A percentile compares a stretch with the other conserved stretches of the same genome.
phyloP scores from a whole-genome alignment of 768 basidiomycete genomes.

The Agaricus subrufescens region DNA sequence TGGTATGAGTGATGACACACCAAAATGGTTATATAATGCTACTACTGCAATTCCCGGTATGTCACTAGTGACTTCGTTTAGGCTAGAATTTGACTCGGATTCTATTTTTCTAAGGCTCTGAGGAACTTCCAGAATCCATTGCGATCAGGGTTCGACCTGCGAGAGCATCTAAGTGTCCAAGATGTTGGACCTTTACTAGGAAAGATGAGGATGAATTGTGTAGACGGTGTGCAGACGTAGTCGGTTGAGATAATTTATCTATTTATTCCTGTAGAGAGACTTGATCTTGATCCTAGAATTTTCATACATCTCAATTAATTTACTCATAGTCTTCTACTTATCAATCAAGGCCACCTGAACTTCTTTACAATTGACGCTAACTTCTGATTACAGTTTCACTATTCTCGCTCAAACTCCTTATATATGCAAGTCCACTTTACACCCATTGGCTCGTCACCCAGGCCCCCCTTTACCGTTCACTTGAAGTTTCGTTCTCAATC shows the following conservation, averaged over 20 bases:
- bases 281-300: no score
- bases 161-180: constrained; percentile 67
- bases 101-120: background rate
- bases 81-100: background rate
- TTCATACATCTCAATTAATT: no score
- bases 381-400: no score
- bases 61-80: constrained; percentile 8
- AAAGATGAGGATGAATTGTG: constrained; percentile 52
- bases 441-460: background rate
- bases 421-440: no score
- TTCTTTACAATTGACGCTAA: no score
- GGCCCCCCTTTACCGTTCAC: background rate
- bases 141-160: constrained; percentile 61
- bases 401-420: no score
- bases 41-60: constrained; percentile 42
- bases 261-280: no score
- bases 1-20: constrained; percentile 28
- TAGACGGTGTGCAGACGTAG: constrained; percentile 46
- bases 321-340: no score
- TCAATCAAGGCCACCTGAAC: no score
- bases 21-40: constrained; percentile 46
- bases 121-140: constrained; percentile 28
- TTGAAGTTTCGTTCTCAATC: background rate
- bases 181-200: constrained; percentile 84
- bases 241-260: constrained; percentile 5